Evolutionary conservation across 225 moss, liverwort and hornwort genomes (phyloP).

Genomic region (Antitrichia curtipendula): DNA sequence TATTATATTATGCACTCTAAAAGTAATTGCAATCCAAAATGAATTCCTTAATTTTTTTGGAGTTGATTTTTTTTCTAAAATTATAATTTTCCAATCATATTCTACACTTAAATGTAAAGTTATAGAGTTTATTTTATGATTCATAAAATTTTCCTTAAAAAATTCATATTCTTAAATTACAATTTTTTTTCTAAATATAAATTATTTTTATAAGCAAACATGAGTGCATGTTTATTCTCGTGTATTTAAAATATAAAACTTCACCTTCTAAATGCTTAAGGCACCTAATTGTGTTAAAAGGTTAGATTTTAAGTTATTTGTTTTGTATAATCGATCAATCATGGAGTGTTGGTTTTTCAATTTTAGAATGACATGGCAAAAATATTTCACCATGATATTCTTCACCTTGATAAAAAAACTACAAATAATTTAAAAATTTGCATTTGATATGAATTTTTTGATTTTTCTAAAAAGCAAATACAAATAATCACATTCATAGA

Average conservation of each 20-base stretch:
- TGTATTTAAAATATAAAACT: not conserved
- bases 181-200: not conserved
- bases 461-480: not conserved
- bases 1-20: not conserved
- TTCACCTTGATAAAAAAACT: not conserved
- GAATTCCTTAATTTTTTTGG: not conserved
- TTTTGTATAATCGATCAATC: rapidly evolving
- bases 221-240: not conserved
- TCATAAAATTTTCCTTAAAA: not conserved
- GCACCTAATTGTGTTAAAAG: not conserved
- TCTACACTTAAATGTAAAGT: not conserved
- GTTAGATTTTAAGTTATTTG: not conserved
- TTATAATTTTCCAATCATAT: not conserved
- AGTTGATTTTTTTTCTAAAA: not conserved
- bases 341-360: not conserved
- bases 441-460: not conserved
- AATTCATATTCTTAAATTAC: rapidly evolving
- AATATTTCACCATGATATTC: not conserved
- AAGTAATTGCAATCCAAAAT: not conserved
- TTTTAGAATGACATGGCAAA: not conserved
- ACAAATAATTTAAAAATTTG: too few relatives aligned
- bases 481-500: not conserved
- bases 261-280: not conserved
- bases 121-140: not conserved
- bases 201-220: not conserved